Evolutionary conservation across 2,329 filamentous ascomycete species (phyloP).

Genomic region (Scedosporium apiospermum): DNA sequence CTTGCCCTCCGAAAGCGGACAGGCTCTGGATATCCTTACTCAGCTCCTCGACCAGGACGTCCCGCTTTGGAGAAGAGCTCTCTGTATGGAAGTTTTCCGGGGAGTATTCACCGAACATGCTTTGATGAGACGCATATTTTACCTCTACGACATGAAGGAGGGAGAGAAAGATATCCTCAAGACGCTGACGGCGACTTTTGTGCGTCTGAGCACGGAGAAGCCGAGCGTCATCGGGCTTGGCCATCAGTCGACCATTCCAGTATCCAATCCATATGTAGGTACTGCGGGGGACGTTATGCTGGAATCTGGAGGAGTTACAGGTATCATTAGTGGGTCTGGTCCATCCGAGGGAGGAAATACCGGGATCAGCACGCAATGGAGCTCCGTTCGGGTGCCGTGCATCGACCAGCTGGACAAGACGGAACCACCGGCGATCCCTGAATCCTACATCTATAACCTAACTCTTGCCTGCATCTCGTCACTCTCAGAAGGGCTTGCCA

Average conservation of each 20-base stretch:
- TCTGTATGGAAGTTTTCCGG: slow-evolving; percentile 87
- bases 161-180: slow-evolving; percentile 69
- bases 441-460: slow-evolving; percentile 88
- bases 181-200: slow-evolving; percentile 77
- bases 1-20: slow-evolving; percentile 70
- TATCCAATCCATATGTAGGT: slow-evolving; percentile 46
- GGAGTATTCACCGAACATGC: slow-evolving; percentile 75
- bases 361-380: slow-evolving; percentile 88
- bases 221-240: slow-evolving; percentile 81
- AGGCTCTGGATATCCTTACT: slow-evolving; percentile 71
- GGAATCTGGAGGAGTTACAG: slow-evolving; percentile 78
- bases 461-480: slow-evolving; percentile 82
- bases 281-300: slow-evolving; percentile 69
- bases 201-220: slow-evolving; percentile 87
- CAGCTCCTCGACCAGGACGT: slow-evolving; percentile 84
- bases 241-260: slow-evolving; percentile 77
- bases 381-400: slow-evolving; percentile 73
- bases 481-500: slow-evolving; percentile 84
- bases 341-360: slow-evolving; percentile 57
- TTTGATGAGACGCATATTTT: slow-evolving; percentile 70
- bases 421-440: slow-evolving; percentile 72
- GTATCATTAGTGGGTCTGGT: slow-evolving; percentile 70
- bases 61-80: slow-evolving; percentile 71
- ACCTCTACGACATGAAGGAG: slow-evolving; percentile 65
- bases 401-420: slow-evolving; percentile 92